Conservation (phyloP, 805 yeast species). For the Ogataea populi-albae region DNA sequence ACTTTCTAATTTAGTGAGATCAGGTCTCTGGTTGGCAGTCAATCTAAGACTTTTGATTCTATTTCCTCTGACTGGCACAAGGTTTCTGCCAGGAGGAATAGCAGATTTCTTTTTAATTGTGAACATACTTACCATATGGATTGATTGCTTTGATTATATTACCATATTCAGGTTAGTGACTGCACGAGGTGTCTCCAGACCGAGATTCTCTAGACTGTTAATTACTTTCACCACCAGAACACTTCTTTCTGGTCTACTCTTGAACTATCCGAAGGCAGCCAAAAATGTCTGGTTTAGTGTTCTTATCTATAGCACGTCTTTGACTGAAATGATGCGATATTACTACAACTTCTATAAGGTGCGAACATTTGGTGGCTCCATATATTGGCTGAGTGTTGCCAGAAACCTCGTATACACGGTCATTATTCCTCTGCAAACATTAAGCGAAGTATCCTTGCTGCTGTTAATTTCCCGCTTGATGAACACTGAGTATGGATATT, state of each 20-base stretch:
- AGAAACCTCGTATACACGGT: slow-evolving; percentile 18
- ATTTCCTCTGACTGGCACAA: slow-evolving; percentile 61
- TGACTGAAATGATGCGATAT: slow-evolving; percentile 25
- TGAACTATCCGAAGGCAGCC: slow-evolving; percentile 28
- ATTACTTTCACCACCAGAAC: slow-evolving; percentile 13
- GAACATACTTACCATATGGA: slow-evolving; percentile 9
- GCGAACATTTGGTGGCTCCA: slow-evolving; percentile 22
- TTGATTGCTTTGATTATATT: slow-evolving; percentile 22
- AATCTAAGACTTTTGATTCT: slow-evolving; percentile 48
- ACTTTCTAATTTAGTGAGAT: slow-evolving; percentile 26
- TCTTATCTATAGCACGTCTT: slow-evolving; percentile 22
- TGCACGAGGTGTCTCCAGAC: slow-evolving; percentile 8
- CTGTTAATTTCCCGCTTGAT: slow-evolving; percentile 22
- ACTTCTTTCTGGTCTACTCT: slow-evolving; percentile 17
- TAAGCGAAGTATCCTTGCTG: slow-evolving; percentile 21
- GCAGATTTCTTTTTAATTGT: slow-evolving; percentile 52
- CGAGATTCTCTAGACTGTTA: slow-evolving; percentile 11
- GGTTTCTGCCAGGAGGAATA: slow-evolving; percentile 67
- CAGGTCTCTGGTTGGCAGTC: slow-evolving; percentile 49
- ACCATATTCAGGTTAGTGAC: slow-evolving; percentile 19
- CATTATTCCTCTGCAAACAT: slow-evolving; percentile 20
- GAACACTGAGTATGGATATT: slow-evolving; percentile 17
- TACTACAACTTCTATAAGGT: slow-evolving; percentile 28
- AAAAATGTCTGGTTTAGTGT: slow-evolving; percentile 22
- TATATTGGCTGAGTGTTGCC: slow-evolving; percentile 14